Base-by-base conservation (phyloP, 495 filamentous ascomycete genomes). In the Penicillium chermesinum region DNA sequence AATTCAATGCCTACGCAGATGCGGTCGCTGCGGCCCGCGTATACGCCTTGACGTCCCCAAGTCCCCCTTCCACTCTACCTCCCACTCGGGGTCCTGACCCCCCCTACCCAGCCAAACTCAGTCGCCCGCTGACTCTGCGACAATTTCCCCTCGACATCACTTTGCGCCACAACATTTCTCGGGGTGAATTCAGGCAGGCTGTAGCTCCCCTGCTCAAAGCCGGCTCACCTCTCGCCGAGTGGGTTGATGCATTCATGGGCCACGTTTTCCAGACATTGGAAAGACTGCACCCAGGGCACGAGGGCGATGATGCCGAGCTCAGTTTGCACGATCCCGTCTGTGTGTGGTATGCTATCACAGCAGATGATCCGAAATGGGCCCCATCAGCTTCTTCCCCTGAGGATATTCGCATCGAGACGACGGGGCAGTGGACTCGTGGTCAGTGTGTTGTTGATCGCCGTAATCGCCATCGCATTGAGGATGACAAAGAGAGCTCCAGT, bases 91-190 rank as follows among this genome's bases (percentile, higher is more conserved):
- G 53, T 30, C 47, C 54, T 32, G 45, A 49, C 14, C 72, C 74
- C 2, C 65, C 81, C 0, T 95, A 93, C 54, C 89, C 89, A 0
- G 63, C 65, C 8, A 80, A 72, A 13, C 79, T 91, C 2, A 79
- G 77, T 22, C 72, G 70, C 48, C 73, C 64, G 42, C 77, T 98
- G 14, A 89, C 86, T 3, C 65, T 97, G 5, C 86, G 79, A 2
- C 66, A 93, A 0, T 91, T 96, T 64, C 88, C 94, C 0, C 78
- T 98, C 18, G 91, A 98, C 62, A 85, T 97, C 56, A 98, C 93
- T 5, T 80, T 77, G 0, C 76, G 74, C 1, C 91, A 96, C 58
- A 70, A 78, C 30, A 67, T 97, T 10, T 78, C 75, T 27, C 70
- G 75, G 34, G 73, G 71, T 10, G 67, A 74, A 41, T 86, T 94